Evolutionary conservation across 139 green algal genomes (phyloP).

Genomic region (Tetradesmus obliquus): DNA sequence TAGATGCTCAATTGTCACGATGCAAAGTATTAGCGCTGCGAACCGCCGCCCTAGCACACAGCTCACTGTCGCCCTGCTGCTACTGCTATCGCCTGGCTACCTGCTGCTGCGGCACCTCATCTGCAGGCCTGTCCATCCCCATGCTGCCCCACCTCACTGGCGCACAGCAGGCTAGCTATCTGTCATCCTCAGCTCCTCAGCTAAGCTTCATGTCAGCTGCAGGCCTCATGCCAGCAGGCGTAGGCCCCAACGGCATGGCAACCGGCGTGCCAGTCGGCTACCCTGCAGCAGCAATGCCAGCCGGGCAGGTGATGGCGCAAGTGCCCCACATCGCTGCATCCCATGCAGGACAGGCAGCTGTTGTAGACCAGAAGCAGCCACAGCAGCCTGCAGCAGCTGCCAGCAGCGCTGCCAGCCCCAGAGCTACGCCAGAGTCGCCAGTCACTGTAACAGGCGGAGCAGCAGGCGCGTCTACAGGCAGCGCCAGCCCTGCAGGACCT

Average conservation of each 20-base stretch:
- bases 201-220: slow-evolving; percentile 29
- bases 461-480: not conserved
- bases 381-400: not conserved
- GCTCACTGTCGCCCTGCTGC: not conserved
- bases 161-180: slow-evolving; percentile 6
- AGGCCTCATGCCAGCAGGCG: not conserved
- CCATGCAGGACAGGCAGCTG: not conserved
- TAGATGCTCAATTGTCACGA: not conserved
- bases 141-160: slow-evolving; percentile 21
- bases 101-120: not conserved
- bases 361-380: not conserved
- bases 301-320: not conserved
- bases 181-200: slow-evolving; percentile 26
- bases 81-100: not conserved
- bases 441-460: not conserved
- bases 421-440: not conserved
- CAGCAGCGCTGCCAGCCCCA: not conserved
- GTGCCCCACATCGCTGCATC: not conserved
- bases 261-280: slow-evolving; percentile 9
- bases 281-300: slow-evolving; percentile 25
- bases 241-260: not conserved
- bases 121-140: slow-evolving; percentile 13
- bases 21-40: not conserved
- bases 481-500: not conserved
- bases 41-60: not conserved